These are phyloP conservation scores for Stentor roeselii DNA, from an alignment of 73 alveolate species.

Conservation along the genomic window DNA sequence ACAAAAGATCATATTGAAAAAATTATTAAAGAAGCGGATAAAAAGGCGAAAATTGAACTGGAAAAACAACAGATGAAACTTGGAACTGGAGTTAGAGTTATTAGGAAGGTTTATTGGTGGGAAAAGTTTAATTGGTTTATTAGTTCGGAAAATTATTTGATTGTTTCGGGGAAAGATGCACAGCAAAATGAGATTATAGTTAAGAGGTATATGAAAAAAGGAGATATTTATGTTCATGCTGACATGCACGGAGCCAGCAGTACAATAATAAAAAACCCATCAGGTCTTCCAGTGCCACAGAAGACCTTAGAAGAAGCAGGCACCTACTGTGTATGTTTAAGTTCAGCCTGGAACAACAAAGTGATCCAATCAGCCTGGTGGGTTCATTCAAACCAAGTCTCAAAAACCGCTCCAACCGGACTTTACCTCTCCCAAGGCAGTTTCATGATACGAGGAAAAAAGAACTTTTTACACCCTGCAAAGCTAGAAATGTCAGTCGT, in stretches of 20 bases:
- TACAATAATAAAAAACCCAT: slow-evolving; percentile 74
- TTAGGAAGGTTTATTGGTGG: slow-evolving; percentile 79
- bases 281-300: slow-evolving; percentile 56
- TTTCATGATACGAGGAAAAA: slow-evolving; percentile 88
- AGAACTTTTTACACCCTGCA: slow-evolving; percentile 75
- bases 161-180: slow-evolving; percentile 82
- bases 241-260: slow-evolving; percentile 91
- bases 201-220: slow-evolving; percentile 66
- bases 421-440: slow-evolving; percentile 73
- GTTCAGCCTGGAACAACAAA: slow-evolving; percentile 83
- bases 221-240: slow-evolving; percentile 82
- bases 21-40: slow-evolving; percentile 77
- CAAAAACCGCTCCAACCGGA: slow-evolving; percentile 83
- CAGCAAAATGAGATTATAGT: slow-evolving; percentile 78
- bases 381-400: slow-evolving; percentile 83
- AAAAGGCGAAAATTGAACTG: slow-evolving; percentile 67
- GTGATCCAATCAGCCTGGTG: slow-evolving; percentile 78
- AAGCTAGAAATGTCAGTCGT: slow-evolving; percentile 83
- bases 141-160: slow-evolving; percentile 75
- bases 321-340: slow-evolving; percentile 55
- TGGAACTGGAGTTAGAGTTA: slow-evolving; percentile 44
- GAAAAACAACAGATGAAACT: slow-evolving; percentile 55
- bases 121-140: slow-evolving; percentile 91
- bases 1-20: slow-evolving; percentile 66
- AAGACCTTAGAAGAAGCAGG: slow-evolving; percentile 83